phyloP scores from a whole-genome alignment of 371 early-diverging fungal genomes.

The Rhizomucor pusillus region DNA sequence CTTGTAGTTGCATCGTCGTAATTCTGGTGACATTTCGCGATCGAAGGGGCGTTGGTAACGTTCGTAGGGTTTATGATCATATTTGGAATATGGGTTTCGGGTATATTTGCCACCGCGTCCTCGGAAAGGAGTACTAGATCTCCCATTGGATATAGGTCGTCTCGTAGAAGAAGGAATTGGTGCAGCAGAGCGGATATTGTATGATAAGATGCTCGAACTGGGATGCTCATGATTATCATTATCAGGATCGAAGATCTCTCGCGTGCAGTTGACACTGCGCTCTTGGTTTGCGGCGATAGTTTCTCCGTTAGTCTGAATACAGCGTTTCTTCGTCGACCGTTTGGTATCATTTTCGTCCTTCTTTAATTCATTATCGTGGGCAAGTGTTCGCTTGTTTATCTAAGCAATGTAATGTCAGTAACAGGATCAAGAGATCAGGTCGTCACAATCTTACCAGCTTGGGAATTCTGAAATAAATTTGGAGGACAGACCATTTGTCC shows the following conservation, averaged over 20 bases:
- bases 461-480: slow-evolving; percentile 59
- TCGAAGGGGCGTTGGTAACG: too few species aligned
- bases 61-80: too few species aligned
- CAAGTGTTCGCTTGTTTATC: too few species aligned
- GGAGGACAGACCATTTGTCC: slow-evolving; percentile 49
- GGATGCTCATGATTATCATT: slow-evolving; percentile 36
- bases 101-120: too few species aligned
- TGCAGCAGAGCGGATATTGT: slow-evolving; percentile 18
- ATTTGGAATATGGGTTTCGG: too few species aligned
- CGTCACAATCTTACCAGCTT: slow-evolving; percentile 21
- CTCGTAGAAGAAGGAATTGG: slow-evolving; percentile 18
- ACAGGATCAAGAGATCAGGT: not conserved
- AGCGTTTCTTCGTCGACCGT: not conserved
- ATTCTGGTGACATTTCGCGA: too few species aligned
- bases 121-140: too few species aligned
- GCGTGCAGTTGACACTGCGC: slow-evolving; percentile 19
- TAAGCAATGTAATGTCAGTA: too few species aligned
- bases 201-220: slow-evolving; percentile 8
- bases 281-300: too few species aligned
- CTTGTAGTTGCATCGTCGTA: too few species aligned
- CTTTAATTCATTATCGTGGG: too few species aligned
- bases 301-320: not conserved
- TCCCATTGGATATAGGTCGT: too few species aligned
- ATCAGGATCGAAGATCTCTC: slow-evolving; percentile 40
- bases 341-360: not conserved